These are phyloP conservation scores for Linanthus parryae DNA, from an alignment of 148 eudicot species.

Conservation along the genomic window DNA sequence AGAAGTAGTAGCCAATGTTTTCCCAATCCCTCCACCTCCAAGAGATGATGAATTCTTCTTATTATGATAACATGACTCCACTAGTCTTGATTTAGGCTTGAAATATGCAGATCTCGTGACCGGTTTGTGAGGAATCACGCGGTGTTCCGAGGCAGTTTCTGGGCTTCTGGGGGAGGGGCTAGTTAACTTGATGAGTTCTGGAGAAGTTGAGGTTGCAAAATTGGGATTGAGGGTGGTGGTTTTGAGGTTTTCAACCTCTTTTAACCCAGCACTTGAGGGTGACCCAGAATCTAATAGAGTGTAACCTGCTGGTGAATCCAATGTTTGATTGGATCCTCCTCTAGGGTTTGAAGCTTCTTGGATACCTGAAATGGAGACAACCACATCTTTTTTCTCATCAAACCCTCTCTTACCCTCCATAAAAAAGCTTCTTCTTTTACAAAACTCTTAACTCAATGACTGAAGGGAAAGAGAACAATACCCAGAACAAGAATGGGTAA, in stretches of 20 bases:
- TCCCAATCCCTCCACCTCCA: slow-evolving; percentile 19
- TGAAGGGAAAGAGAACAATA: no score
- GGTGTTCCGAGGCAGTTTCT: slow-evolving; percentile 19
- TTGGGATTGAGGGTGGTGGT: slow-evolving; percentile 6
- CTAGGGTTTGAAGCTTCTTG: slow-evolving; percentile 13
- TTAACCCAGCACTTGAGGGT: not conserved
- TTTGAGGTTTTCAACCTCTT: slow-evolving; percentile 1
- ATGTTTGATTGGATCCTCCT: not conserved
- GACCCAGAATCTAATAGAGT: slow-evolving; percentile 6
- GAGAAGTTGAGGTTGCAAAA: slow-evolving; percentile 6
- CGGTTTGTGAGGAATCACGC: slow-evolving; percentile 22
- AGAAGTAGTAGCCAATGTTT: slow-evolving; percentile 14
- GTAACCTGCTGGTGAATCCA: no score
- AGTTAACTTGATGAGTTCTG: slow-evolving; percentile 23
- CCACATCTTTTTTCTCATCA: slow-evolving; percentile 15
- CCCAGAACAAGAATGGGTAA: no score
- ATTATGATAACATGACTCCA: slow-evolving; percentile 45
- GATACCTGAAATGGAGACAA: slow-evolving; percentile 18
- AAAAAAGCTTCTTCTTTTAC: no score
- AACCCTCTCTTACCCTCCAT: slow-evolving; percentile 12
- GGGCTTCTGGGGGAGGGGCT: slow-evolving; percentile 31
- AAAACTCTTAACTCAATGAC: no score
- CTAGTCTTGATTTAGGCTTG: slow-evolving; percentile 63
- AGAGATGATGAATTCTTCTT: slow-evolving; percentile 16
- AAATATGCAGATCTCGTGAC: slow-evolving; percentile 33